Evolutionary conservation across 1,139 yeast species (phyloP).

Genomic region (Kluyveromyces sp.): DNA sequence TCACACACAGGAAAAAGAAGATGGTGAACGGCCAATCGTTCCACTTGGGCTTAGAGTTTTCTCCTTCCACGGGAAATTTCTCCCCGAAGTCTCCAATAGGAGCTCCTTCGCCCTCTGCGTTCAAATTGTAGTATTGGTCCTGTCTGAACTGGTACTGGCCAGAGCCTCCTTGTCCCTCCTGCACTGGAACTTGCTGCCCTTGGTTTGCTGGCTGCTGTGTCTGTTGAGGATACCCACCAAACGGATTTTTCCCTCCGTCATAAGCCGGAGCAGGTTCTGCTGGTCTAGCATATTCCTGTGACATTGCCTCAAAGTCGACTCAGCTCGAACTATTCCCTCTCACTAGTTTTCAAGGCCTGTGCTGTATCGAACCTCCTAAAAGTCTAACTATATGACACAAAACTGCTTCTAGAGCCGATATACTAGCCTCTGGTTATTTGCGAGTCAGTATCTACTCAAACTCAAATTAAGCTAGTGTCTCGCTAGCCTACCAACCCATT

Average conservation of each 20-base stretch:
- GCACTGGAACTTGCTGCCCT: not conserved
- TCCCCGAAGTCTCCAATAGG: conserved; percentile 59
- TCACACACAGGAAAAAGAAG: conserved; percentile 53
- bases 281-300: conserved; percentile 14
- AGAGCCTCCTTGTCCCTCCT: not conserved
- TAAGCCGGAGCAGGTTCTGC: conserved; percentile 17
- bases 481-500: too few species aligned
- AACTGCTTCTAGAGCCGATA: not conserved
- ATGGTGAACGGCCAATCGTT: conserved; percentile 71
- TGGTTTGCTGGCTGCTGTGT: not conserved
- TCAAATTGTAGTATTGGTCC: conserved; percentile 27
- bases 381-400: not conserved
- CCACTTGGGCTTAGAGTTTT: conserved; percentile 52
- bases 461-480: too few species aligned
- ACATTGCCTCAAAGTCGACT: not conserved
- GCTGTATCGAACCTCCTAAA: too few species aligned
- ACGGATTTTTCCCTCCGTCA: not conserved
- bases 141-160: conserved; percentile 25
- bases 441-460: too few species aligned
- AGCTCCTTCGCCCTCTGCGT: conserved; percentile 35
- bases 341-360: too few species aligned
- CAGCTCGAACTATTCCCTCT: too few species aligned
- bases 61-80: conserved; percentile 24
- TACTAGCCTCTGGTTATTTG: too few species aligned
- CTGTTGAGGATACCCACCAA: not conserved